These are phyloP conservation scores for Colletotrichum sp. DNA, from an alignment of 2,329 filamentous ascomycete species.

Conservation along the genomic window DNA sequence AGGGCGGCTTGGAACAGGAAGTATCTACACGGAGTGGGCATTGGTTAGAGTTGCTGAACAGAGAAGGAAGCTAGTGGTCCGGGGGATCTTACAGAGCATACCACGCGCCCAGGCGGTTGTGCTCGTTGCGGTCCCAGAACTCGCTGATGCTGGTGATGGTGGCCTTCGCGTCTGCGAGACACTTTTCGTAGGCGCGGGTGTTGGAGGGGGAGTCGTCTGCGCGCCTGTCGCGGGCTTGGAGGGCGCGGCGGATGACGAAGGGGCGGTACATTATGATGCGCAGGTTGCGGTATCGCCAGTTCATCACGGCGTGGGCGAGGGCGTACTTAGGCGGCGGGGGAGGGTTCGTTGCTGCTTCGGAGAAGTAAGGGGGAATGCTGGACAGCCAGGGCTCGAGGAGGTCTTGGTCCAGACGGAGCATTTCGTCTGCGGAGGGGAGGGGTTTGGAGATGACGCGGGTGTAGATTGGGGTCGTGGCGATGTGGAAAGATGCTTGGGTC, in stretches of 20 bases:
- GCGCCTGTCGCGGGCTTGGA: conserved; percentile 12
- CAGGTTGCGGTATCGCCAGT: conserved; percentile 49
- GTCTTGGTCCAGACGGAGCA: conserved; percentile 44
- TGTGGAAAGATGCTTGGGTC: conserved; percentile 49
- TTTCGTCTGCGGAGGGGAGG: conserved; percentile 43
- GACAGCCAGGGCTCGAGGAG: conserved; percentile 43
- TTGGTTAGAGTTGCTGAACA: too few species aligned
- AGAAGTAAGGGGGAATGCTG: conserved; percentile 40
- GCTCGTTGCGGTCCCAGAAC: conserved; percentile 41
- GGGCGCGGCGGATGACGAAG: conserved; percentile 45
- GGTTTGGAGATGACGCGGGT: conserved; percentile 49
- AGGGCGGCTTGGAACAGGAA: conserved; percentile 55
- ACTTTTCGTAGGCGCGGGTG: conserved; percentile 29
- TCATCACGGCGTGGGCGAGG: conserved; percentile 45
- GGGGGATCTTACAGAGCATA: conserved; percentile 36
- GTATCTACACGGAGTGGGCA: conserved; percentile 33
- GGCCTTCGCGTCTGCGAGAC: conserved; percentile 44
- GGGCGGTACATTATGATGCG: conserved; percentile 53
- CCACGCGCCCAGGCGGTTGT: conserved; percentile 47
- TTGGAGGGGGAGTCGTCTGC: neutral
- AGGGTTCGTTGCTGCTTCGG: conserved; percentile 34
- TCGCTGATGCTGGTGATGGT: conserved; percentile 42
- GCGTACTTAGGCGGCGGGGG: conserved; percentile 40
- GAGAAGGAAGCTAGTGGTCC: too few species aligned
- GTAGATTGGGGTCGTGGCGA: conserved; percentile 49